A percentile compares a stretch with the other conserved stretches of the same genome.
These are phyloP conservation scores for Dentipellis sp. DNA, from an alignment of 768 basidiomycete species.

Conservation along the genomic window DNA sequence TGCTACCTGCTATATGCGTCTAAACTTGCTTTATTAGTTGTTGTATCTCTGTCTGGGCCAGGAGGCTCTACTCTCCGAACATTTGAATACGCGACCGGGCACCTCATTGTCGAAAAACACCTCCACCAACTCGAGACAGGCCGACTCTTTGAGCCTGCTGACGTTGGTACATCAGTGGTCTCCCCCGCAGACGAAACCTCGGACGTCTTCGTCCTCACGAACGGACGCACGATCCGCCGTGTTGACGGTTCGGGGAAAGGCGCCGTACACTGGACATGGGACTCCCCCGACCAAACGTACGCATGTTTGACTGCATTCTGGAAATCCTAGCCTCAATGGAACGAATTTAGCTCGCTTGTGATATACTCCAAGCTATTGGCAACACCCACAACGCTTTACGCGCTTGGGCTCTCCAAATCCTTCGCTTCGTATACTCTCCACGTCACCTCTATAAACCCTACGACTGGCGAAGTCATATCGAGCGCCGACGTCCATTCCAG, in stretches of 20 bases:
- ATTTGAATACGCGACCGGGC: constrained; percentile 56
- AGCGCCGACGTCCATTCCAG: constrained; percentile 46
- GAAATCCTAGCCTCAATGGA: constrained; percentile 1
- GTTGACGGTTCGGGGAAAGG: constrained; percentile 44
- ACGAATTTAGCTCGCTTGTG: constrained; percentile 42
- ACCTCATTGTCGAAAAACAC: constrained; percentile 54
- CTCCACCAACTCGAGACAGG: constrained; percentile 40
- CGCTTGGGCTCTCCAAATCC: constrained; percentile 35
- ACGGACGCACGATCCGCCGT: constrained; percentile 48
- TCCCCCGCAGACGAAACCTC: constrained; percentile 27
- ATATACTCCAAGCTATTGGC: constrained; percentile 54
- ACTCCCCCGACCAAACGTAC: constrained; percentile 58
- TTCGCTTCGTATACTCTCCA: constrained; percentile 55
- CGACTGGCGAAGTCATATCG: constrained; percentile 42
- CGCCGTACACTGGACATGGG: constrained; percentile 60
- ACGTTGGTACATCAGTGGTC: constrained; percentile 46
- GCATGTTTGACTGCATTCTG: constrained; percentile 13
- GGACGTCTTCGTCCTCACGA: constrained; percentile 43
- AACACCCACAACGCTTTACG: constrained; percentile 46
- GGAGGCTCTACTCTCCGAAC: constrained; percentile 60
- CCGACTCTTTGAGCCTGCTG: constrained; percentile 39
- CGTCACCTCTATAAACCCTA: constrained; percentile 48
- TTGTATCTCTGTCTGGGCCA: constrained; percentile 69
- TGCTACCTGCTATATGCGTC: neutral
- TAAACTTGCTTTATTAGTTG: constrained; percentile 29